phyloP scores from a whole-genome alignment of 257 asterid genomes.

The Solanum ahanhuiri region DNA sequence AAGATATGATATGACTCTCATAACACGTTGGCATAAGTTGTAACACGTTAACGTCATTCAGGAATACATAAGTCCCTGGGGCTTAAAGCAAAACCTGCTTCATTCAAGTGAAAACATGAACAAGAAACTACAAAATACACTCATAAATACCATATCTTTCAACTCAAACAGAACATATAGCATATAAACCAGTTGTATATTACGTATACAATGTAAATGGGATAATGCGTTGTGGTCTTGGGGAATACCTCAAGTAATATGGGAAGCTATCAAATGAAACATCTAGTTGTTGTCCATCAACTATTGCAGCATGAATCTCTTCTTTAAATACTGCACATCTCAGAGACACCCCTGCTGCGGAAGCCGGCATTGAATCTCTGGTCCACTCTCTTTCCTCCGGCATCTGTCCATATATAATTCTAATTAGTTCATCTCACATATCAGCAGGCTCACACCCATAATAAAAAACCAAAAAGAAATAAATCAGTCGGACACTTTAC shows the following conservation, averaged over 20 bases:
- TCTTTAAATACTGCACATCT: slow-evolving; percentile 53
- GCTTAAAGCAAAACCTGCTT: neutral
- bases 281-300: slow-evolving; percentile 48
- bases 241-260: slow-evolving; percentile 61
- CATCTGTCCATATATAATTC: slow-evolving; percentile 18
- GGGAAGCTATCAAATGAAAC: slow-evolving; percentile 85
- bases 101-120: neutral
- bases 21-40: neutral
- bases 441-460: neutral
- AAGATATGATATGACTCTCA: neutral
- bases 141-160: neutral
- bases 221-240: neutral
- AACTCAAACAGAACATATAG: neutral
- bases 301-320: slow-evolving; percentile 41
- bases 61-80: neutral
- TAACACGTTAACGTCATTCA: neutral
- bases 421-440: slow-evolving; percentile 6
- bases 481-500: slow-evolving; percentile 15
- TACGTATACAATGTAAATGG: neutral
- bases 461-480: slow-evolving; percentile 1
- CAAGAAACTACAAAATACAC: neutral
- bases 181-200: neutral
- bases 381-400: slow-evolving; percentile 59
- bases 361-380: slow-evolving; percentile 37
- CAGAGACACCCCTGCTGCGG: slow-evolving; percentile 45